Evolutionary conservation across 495 filamentous ascomycete genomes (phyloP).

Genomic region (Zalerion maritima): DNA sequence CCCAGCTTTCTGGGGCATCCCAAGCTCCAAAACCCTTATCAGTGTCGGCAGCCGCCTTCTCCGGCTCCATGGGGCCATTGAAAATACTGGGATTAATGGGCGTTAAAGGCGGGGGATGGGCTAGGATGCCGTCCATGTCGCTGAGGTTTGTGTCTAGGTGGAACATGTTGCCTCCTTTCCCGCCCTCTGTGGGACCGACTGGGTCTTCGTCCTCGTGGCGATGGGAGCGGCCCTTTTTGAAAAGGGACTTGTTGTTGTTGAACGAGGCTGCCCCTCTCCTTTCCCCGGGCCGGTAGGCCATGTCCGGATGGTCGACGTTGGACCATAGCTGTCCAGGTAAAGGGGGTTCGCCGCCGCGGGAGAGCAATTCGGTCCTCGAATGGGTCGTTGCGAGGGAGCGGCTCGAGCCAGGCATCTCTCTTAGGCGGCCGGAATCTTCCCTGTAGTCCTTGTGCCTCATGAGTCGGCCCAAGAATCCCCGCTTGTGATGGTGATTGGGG

Average conservation of each 20-base stretch:
- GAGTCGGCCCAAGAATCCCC: conserved; percentile 51
- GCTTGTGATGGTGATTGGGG: conserved; percentile 43
- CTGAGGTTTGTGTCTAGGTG: conserved; percentile 70
- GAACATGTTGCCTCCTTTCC: conserved; percentile 34
- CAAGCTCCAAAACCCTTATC: conserved; percentile 38
- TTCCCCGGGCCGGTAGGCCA: conserved; percentile 29
- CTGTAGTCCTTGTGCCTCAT: conserved; percentile 46
- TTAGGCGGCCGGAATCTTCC: conserved; percentile 37
- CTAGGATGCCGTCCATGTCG: conserved; percentile 74
- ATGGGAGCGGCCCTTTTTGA: conserved; percentile 27
- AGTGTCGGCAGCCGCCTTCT: conserved; percentile 18
- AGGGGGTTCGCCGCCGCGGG: conserved; percentile 26
- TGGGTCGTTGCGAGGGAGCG: conserved; percentile 35
- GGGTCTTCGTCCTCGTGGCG: conserved; percentile 28
- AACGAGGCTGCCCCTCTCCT: conserved; percentile 35
- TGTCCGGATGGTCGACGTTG: conserved; percentile 21
- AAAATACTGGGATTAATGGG: conserved; percentile 45
- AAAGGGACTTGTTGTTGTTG: conserved; percentile 40
- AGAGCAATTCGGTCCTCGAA: conserved; percentile 35
- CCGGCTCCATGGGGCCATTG: conserved; percentile 34
- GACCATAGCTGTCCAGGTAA: conserved; percentile 22
- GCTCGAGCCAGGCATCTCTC: conserved; percentile 39
- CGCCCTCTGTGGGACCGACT: conserved; percentile 28
- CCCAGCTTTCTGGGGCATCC: conserved; percentile 91
- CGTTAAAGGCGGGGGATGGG: conserved; percentile 43